Conservation (phyloP, 768 basidiomycete species). For the Boletus rubescentipes region DNA sequence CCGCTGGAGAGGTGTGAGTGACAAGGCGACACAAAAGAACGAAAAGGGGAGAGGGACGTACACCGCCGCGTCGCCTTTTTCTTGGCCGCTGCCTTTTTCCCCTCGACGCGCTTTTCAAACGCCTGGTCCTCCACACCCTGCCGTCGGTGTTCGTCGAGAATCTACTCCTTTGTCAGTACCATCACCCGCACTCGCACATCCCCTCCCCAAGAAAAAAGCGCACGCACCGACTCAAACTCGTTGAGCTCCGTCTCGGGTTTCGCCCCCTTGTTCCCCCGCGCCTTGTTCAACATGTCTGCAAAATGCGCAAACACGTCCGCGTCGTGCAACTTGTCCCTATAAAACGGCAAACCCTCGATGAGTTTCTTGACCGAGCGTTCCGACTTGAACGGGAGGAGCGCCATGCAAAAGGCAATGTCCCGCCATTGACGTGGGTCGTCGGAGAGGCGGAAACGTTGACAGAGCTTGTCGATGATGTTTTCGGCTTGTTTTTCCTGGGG, state of each 20-base stretch:
- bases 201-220: not conserved
- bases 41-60: constrained; percentile 10
- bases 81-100: constrained; percentile 76
- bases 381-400: constrained; percentile 93
- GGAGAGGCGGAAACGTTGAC: constrained; percentile 88
- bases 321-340: constrained; percentile 96
- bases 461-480: constrained; percentile 95
- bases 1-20: constrained; percentile 15
- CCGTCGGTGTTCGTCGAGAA: constrained; percentile 74
- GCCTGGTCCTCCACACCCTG: constrained; percentile 93
- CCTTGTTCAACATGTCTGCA: constrained; percentile 89
- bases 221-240: constrained; percentile 83
- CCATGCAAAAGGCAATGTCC: constrained; percentile 94
- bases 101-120: constrained; percentile 80
- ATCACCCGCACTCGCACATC: not conserved
- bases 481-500: constrained; percentile 95
- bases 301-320: constrained; percentile 77
- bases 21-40: not conserved
- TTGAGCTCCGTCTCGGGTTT: constrained; percentile 93
- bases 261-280: constrained; percentile 85
- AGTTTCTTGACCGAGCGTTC: constrained; percentile 96
- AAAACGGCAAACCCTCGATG: constrained; percentile 87
- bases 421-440: constrained; percentile 95
- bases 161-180: too few relatives aligned
- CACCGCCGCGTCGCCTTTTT: constrained; percentile 63